phyloP scores from a whole-genome alignment of 164 flowering plant genomes.

The Vitis cinerea region DNA sequence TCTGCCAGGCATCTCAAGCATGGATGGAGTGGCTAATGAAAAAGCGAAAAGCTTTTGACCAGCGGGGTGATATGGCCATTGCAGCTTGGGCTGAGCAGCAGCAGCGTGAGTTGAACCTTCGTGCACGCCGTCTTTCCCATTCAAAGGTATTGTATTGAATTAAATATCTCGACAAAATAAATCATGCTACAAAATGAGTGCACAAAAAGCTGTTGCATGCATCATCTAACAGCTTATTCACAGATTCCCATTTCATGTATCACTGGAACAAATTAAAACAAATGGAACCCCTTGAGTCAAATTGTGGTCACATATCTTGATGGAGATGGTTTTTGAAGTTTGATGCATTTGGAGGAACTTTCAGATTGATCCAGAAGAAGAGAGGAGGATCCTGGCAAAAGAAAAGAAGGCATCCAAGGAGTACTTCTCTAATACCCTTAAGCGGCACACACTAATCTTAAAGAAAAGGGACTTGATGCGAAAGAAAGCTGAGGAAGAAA shows the following conservation, averaged over 20 bases:
- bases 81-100: conserved; percentile 99
- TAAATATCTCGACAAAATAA: not conserved
- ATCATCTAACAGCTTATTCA: no score
- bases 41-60: conserved; percentile 94
- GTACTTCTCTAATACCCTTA: conserved; percentile 63
- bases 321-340: not conserved
- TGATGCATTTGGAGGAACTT: conserved; percentile 3
- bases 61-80: conserved; percentile 96
- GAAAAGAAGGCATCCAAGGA: conserved; percentile 82
- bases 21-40: conserved; percentile 98
- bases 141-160: conserved; percentile 62
- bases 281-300: not conserved
- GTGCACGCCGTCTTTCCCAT: conserved; percentile 83
- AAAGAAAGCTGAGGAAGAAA: conserved; percentile 81
- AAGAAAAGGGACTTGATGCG: conserved; percentile 88
- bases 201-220: no score
- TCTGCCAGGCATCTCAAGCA: conserved; percentile 88
- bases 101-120: conserved; percentile 80
- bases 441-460: conserved; percentile 78
- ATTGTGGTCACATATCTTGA: not conserved
- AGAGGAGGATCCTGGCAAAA: conserved; percentile 70
- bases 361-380: conserved; percentile 92
- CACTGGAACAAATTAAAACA: no score
- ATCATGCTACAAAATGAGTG: not conserved
- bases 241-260: no score